Percentiles rank a stretch among this genome's conserved stretches.
phyloP scores from a whole-genome alignment of 345 rosid species.

The Linum trigynum region DNA sequence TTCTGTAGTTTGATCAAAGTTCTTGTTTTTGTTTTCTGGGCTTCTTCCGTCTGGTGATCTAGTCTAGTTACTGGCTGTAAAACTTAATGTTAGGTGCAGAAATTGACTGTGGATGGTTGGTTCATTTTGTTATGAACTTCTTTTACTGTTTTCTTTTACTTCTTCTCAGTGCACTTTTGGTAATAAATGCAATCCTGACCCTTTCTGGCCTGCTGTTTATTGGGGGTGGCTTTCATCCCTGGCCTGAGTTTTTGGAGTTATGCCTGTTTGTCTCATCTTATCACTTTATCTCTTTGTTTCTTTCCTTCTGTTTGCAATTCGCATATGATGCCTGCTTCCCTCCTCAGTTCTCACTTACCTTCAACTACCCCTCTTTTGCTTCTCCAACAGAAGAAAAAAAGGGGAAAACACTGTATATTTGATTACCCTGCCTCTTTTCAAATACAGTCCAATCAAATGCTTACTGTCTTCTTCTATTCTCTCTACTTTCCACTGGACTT shows the following conservation, averaged over 20 bases:
- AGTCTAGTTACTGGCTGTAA: background rate
- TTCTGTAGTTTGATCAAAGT: background rate
- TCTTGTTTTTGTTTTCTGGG: background rate
- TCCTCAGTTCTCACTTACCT: background rate
- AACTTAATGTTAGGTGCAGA: background rate
- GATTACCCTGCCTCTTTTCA: background rate
- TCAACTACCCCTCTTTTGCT: background rate
- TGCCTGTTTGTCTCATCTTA: conserved; percentile 1
- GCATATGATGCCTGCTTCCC: background rate
- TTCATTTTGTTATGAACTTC: no score
- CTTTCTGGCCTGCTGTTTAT: background rate
- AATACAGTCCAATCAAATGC: background rate
- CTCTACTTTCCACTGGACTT: background rate
- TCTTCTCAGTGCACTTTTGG: background rate
- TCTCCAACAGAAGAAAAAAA: background rate
- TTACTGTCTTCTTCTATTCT: background rate
- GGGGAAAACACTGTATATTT: background rate
- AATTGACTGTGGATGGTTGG: no score
- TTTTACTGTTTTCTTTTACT: no score
- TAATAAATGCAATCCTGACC: background rate
- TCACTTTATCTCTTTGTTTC: background rate
- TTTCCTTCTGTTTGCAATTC: background rate
- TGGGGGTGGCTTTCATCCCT: background rate
- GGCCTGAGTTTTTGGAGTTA: background rate
- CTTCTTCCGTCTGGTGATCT: background rate